A percentile compares a stretch with the other conserved stretches of the same genome.
phyloP scores from a whole-genome alignment of 371 early-diverging fungal species.

The Thermomucor indicae-seudaticae region DNA sequence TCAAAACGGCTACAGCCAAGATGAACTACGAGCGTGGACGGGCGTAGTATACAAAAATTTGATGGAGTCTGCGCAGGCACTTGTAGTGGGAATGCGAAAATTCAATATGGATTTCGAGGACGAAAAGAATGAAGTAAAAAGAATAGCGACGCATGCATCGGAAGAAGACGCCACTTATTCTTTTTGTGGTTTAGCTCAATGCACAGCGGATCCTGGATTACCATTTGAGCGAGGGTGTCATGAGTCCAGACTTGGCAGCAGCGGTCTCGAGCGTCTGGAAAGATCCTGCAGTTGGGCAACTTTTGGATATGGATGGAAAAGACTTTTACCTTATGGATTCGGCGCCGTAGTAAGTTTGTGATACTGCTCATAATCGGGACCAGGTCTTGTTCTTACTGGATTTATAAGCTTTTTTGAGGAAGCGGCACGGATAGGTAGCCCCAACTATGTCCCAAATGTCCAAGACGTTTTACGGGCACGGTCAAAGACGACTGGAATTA shows the following conservation, averaged over 20 bases:
- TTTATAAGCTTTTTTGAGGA: slow-evolving; percentile 51
- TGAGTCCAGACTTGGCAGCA: slow-evolving; percentile 47
- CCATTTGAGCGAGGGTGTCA: slow-evolving; percentile 6
- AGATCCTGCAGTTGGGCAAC: slow-evolving; percentile 57
- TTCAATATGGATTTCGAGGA: slow-evolving; percentile 44
- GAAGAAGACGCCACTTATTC: not conserved
- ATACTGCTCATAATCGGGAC: no score
- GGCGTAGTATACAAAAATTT: slow-evolving; percentile 77
- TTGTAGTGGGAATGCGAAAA: slow-evolving; percentile 57
- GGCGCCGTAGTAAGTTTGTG: slow-evolving; percentile 47
- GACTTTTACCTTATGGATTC: slow-evolving; percentile 84
- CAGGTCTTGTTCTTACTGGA: no score
- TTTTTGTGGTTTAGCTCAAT: not conserved
- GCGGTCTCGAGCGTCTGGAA: slow-evolving; percentile 66
- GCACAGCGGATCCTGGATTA: slow-evolving; percentile 8
- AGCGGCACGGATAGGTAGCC: slow-evolving; percentile 48
- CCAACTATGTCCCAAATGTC: slow-evolving; percentile 58
- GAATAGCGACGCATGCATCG: not conserved
- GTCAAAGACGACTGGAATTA: slow-evolving; percentile 82
- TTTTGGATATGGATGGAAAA: slow-evolving; percentile 51
- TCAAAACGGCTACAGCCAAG: slow-evolving; percentile 77
- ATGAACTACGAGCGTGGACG: slow-evolving; percentile 72
- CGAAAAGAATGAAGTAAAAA: slow-evolving; percentile 34
- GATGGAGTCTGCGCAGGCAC: slow-evolving; percentile 63
- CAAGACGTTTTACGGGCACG: slow-evolving; percentile 80